phyloP scores from a whole-genome alignment of 768 basidiomycete genomes.

The Ramaria sp. region DNA sequence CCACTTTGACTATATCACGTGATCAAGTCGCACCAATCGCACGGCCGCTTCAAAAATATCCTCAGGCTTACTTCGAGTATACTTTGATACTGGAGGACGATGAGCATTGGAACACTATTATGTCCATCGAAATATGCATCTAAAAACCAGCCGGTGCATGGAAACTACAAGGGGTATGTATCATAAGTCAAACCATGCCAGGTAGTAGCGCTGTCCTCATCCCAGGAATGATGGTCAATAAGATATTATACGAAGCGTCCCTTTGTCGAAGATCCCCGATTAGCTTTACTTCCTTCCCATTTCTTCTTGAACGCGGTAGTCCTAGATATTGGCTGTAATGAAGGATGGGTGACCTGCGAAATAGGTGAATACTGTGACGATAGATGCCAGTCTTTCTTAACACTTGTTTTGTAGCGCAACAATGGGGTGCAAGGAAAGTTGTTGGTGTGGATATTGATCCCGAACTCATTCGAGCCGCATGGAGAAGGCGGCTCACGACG shows the following conservation, averaged over 20 bases:
- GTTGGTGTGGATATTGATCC: constrained; percentile 83
- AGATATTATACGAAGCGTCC: constrained; percentile 77
- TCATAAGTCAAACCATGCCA: no score
- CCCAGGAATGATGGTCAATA: not conserved
- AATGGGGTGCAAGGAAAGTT: constrained; percentile 49
- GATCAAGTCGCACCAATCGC: not conserved
- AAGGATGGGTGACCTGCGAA: constrained; percentile 77
- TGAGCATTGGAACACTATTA: no score
- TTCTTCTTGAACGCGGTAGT: constrained; percentile 46
- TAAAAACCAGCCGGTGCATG: constrained; percentile 35
- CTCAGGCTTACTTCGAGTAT: no score
- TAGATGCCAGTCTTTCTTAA: not conserved
- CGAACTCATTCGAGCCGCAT: constrained; percentile 60
- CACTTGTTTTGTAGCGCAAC: constrained; percentile 40
- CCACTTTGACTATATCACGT: no score
- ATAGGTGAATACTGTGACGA: constrained; percentile 40
- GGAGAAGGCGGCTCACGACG: constrained; percentile 54
- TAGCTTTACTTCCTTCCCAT: constrained; percentile 44
- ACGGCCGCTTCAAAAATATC: not conserved
- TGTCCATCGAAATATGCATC: no score
- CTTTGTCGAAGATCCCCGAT: constrained; percentile 46
- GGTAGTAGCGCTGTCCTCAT: no score
- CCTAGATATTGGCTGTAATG: constrained; percentile 81
- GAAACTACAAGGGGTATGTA: constrained; percentile 62
- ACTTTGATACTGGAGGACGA: no score